These are phyloP conservation scores for Calonectria hongkongensis DNA, from an alignment of 2,329 filamentous ascomycete species.

Conservation along the genomic window DNA sequence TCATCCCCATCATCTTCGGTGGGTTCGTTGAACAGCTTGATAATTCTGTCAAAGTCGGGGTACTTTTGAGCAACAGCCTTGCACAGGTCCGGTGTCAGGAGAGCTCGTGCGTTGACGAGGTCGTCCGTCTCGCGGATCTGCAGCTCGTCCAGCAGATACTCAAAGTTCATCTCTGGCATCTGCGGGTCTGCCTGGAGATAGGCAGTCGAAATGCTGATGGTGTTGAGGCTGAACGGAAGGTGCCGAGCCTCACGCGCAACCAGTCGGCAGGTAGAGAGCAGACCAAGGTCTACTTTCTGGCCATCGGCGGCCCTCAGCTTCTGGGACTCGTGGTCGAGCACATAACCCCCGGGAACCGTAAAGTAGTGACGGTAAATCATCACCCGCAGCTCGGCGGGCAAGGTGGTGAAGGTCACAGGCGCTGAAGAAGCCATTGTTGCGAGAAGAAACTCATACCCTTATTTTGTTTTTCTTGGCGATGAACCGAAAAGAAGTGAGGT, in stretches of 20 bases:
- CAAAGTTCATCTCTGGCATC: slow-evolving; percentile 17
- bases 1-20: slow-evolving; percentile 7
- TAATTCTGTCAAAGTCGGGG: slow-evolving; percentile 9
- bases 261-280: slow-evolving; percentile 11
- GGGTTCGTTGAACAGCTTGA: slow-evolving; percentile 10
- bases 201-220: slow-evolving; percentile 1
- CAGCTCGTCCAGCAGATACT: slow-evolving; percentile 17
- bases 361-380: slow-evolving; percentile 17
- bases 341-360: slow-evolving; percentile 1
- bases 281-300: not conserved
- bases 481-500: not conserved
- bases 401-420: not conserved
- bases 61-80: not conserved
- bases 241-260: not conserved
- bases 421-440: slow-evolving; percentile 7
- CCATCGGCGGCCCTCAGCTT: not conserved
- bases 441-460: not conserved
- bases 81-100: slow-evolving; percentile 14
- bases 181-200: not conserved
- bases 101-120: not conserved
- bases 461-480: not conserved
- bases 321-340: slow-evolving; percentile 8
- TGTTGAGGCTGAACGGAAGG: slow-evolving; percentile 1
- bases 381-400: slow-evolving; percentile 13
- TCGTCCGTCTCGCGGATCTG: slow-evolving; percentile 22